Percentiles rank a stretch among this genome's conserved stretches.
Evolutionary conservation across 2,329 filamentous ascomycete species (phyloP).

Genomic region (Ophiostoma quercus): DNA sequence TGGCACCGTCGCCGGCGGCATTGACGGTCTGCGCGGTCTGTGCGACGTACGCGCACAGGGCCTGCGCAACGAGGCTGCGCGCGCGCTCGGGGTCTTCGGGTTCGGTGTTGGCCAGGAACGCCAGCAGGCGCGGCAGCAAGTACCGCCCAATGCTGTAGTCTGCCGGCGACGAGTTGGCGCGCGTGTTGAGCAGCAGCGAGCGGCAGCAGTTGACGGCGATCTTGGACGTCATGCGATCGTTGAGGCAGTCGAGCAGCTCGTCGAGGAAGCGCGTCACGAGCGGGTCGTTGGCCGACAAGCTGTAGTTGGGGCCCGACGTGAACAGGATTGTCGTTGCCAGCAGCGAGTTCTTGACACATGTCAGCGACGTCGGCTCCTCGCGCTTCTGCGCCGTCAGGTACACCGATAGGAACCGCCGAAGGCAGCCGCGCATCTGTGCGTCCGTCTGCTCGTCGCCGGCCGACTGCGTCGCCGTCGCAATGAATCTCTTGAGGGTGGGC

Average conservation of each 20-base stretch:
- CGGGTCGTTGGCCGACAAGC: conserved; percentile 68
- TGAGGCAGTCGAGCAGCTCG: conserved; percentile 79
- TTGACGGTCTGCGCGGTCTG: conserved; percentile 27
- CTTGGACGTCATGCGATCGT: conserved; percentile 74
- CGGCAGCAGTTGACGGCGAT: conserved; percentile 87
- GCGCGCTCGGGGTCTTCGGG: conserved; percentile 76
- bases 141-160: conserved; percentile 70
- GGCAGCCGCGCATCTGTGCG: conserved; percentile 60
- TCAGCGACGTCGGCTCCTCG: conserved; percentile 67
- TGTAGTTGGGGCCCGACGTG: conserved; percentile 70
- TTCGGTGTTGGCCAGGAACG: conserved; percentile 65
- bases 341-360: conserved; percentile 89
- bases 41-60: conserved; percentile 66
- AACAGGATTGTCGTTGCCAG: conserved; percentile 85
- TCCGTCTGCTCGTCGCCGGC: conserved; percentile 48
- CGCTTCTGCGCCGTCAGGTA: conserved; percentile 70
- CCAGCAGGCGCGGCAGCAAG: conserved; percentile 67
- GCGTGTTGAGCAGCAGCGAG: conserved; percentile 67
- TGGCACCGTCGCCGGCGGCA: conserved; percentile 33
- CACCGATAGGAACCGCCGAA: conserved; percentile 77
- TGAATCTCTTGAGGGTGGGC: conserved; percentile 86
- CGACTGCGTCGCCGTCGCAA: conserved; percentile 64
- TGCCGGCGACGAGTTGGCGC: conserved; percentile 48
- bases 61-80: conserved; percentile 64
- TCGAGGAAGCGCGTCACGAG: conserved; percentile 69